Evolutionary conservation across 2,329 filamentous ascomycete species (phyloP).

Genomic region (Epichloe hybrida): DNA sequence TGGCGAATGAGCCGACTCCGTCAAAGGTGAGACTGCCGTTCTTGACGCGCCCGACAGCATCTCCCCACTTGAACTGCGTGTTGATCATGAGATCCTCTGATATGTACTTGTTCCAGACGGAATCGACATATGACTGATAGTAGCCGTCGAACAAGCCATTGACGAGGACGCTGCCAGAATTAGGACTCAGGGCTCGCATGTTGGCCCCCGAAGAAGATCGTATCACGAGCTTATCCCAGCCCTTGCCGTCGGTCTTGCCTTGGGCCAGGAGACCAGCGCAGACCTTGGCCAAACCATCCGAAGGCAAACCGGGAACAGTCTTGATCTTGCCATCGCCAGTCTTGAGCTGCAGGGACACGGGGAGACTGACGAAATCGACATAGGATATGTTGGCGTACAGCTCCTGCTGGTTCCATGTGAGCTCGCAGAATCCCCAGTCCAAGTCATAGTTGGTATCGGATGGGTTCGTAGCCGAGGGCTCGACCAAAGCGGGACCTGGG

Average conservation of each 20-base stretch:
- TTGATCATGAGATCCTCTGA: slow-evolving; percentile 32
- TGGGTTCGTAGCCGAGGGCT: slow-evolving; percentile 57
- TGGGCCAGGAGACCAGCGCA: slow-evolving; percentile 32
- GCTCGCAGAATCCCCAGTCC: slow-evolving; percentile 56
- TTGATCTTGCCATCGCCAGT: slow-evolving; percentile 31
- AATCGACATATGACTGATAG: slow-evolving; percentile 35
- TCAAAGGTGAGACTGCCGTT: slow-evolving; percentile 26
- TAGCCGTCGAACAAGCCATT: slow-evolving; percentile 34
- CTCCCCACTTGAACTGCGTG: slow-evolving; percentile 40
- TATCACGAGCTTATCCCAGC: slow-evolving; percentile 39
- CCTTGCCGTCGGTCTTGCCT: slow-evolving; percentile 29
- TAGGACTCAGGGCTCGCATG: slow-evolving; percentile 40
- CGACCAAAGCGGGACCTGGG: slow-evolving; percentile 57
- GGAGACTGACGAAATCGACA: slow-evolving; percentile 61
- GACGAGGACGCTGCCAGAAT: slow-evolving; percentile 32
- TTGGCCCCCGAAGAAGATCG: slow-evolving; percentile 22
- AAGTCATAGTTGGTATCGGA: slow-evolving; percentile 47
- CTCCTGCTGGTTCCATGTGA: slow-evolving; percentile 48
- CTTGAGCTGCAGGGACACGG: slow-evolving; percentile 43
- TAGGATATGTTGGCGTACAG: slow-evolving; percentile 58
- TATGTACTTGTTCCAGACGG: slow-evolving; percentile 38
- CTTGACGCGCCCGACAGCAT: slow-evolving; percentile 29
- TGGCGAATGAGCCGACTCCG: slow-evolving; percentile 30
- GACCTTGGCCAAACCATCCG: slow-evolving; percentile 31
- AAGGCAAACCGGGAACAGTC: slow-evolving; percentile 34